These are phyloP conservation scores for Metschnikowia gelsemii DNA, from an alignment of 805 yeast species.

Conservation along the genomic window DNA sequence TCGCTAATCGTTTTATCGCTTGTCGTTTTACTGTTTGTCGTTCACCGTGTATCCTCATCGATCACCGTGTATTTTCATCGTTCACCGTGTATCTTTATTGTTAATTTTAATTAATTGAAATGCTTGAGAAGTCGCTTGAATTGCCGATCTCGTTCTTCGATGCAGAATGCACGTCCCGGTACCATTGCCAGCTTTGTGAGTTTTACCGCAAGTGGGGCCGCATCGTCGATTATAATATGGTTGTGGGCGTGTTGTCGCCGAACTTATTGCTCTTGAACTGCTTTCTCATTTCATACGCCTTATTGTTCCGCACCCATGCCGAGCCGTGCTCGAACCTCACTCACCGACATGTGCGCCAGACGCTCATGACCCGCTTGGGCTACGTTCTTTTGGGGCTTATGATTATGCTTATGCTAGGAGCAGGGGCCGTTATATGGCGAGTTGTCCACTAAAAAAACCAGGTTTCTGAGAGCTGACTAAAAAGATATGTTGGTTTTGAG, in stretches of 20 bases:
- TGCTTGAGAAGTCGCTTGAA: conserved; percentile 10
- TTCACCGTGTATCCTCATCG: too few relatives aligned
- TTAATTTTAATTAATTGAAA: too few relatives aligned
- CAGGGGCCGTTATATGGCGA: conserved; percentile 9
- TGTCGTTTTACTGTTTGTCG: too few relatives aligned
- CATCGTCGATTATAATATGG: conserved; percentile 16
- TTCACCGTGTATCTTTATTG: too few relatives aligned
- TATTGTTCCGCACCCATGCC: conserved; percentile 3
- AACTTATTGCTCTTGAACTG: conserved; percentile 13
- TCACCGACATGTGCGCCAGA: conserved; percentile 13
- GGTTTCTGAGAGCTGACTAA: too few relatives aligned
- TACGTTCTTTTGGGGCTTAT: conserved; percentile 4
- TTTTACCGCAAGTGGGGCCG: conserved; percentile 11
- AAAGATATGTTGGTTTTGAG: too few relatives aligned
- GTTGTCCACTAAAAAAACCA: conserved; percentile 5
- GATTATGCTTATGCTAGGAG: conserved; percentile 7
- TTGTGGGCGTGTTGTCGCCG: conserved; percentile 15
- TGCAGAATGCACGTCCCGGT: conserved; percentile 7
- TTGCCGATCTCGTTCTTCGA: conserved; percentile 12
- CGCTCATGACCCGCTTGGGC: conserved; percentile 11
- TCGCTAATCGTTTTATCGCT: too few relatives aligned
- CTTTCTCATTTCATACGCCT: conserved; percentile 7
- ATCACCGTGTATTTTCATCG: too few relatives aligned
- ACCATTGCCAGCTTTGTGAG: conserved; percentile 14
- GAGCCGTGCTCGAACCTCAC: conserved; percentile 13